Conservation (phyloP, 106 monocot genomes). For the Allium fistulosum region DNA sequence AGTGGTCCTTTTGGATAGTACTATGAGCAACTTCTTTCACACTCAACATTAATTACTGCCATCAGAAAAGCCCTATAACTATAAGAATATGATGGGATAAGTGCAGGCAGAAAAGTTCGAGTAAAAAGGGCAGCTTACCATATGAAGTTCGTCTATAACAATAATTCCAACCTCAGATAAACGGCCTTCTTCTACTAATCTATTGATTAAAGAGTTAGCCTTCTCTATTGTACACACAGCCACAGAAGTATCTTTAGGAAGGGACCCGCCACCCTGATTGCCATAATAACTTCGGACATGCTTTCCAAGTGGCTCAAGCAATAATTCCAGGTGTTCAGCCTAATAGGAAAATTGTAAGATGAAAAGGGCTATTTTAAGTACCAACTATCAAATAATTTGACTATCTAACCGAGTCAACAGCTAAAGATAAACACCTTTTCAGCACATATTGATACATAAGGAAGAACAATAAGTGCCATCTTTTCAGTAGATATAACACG, state of each 20-base stretch:
- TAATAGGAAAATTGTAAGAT: slow-evolving; percentile 22
- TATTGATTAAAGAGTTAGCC: slow-evolving; percentile 90
- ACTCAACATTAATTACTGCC: no score
- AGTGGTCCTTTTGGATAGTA: no score
- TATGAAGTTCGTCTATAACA: slow-evolving; percentile 99
- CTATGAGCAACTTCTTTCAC: no score
- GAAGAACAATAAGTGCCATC: slow-evolving; percentile 95
- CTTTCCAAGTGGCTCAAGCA: slow-evolving; percentile 93
- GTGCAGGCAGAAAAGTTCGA: neutral
- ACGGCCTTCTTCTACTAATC: slow-evolving; percentile 85
- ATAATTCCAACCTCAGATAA: slow-evolving; percentile 97
- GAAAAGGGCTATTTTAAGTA: neutral
- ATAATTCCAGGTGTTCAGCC: slow-evolving; percentile 82
- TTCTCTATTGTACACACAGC: slow-evolving; percentile 99
- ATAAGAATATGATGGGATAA: no score
- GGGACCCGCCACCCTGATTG: slow-evolving; percentile 82
- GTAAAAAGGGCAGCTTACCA: slow-evolving; percentile 45
- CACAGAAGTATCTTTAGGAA: slow-evolving; percentile 93
- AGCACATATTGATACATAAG: slow-evolving; percentile 95
- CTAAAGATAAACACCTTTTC: slow-evolving; percentile 66
- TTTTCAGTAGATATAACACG: slow-evolving; percentile 70
- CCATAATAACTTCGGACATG: slow-evolving; percentile 98
- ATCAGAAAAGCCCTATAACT: no score
- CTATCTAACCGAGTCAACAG: neutral
- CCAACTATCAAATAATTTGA: neutral